Conservation (phyloP, 192 early-diverging fungal genomes). For the Coemansia sp. region DNA sequence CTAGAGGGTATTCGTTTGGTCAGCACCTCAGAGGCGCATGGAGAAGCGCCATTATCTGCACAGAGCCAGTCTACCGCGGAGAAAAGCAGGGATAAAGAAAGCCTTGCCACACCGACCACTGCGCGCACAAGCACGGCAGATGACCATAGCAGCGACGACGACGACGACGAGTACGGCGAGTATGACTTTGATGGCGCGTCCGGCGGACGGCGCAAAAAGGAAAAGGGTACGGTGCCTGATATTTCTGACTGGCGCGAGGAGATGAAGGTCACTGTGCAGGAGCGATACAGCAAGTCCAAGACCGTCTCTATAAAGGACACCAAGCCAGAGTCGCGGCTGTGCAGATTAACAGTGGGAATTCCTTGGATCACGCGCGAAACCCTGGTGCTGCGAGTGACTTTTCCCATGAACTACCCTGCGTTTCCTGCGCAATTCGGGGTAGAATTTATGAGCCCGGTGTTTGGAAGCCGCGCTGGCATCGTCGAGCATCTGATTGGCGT, state of each 20-base stretch:
- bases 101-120: not conserved
- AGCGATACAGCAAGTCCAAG: conserved; percentile 18
- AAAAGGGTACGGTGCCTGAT: not conserved
- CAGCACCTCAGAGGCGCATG: conserved; percentile 10
- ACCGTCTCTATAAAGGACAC: conserved; percentile 13
- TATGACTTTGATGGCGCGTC: not conserved
- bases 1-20: conserved; percentile 17
- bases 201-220: not conserved
- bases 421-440: conserved; percentile 9
- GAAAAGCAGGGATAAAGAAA: not conserved
- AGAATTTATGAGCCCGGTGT: conserved; percentile 13
- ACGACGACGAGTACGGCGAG: conserved; percentile 24
- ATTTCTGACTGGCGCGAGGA: conserved; percentile 13
- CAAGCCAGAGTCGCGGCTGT: conserved; percentile 8
- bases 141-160: conserved; percentile 50
- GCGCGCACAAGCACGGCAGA: conserved; percentile 22
- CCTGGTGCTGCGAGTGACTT: conserved; percentile 15
- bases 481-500: conserved; percentile 3
- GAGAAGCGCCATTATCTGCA: not conserved
- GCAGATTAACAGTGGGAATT: conserved; percentile 20
- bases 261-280: conserved; percentile 9
- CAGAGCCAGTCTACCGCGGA: not conserved
- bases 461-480: not conserved
- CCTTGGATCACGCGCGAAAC: conserved; percentile 42
- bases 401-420: conserved; percentile 32